Evolutionary conservation across 2,329 filamentous ascomycete genomes (phyloP), one percentile per base, ranked within the genome.

Genomic region (Colletotrichum cuscutae): DNA sequence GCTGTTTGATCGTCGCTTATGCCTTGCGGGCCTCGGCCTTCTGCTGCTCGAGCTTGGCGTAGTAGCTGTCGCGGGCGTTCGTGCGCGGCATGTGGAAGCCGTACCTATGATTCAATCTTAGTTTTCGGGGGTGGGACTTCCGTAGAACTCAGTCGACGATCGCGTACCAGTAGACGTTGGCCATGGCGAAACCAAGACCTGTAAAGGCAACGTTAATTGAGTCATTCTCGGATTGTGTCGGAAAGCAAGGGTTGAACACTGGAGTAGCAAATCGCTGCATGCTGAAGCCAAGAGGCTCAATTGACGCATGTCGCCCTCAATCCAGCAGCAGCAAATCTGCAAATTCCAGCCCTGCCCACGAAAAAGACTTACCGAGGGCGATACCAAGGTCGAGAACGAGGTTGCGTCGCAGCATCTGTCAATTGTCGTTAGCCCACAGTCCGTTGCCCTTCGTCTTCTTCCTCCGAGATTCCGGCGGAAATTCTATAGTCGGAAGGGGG

Each of bases 61-160:
- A 90, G 86, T 85, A 87, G 81, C 82, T 83, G 83, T 91, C 89
- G 80, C 89, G 89, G 76, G 84, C 85, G 79, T 86, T 81, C 79
- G 87, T 90, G 81, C 89, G 88, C 77, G 89, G 89, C 79, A 90
- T 83, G 84, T 91, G 89, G 85, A 81, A 91, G 81, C 89, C 89
- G 86, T 90, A 89, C 89, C 89, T 91, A 76, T 75, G 26, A n/a
- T 64, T 11, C 19, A 19, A 19, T 53, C 46, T 58, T 68, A 62
- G 62, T 72, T 58, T 58, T 19, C 6, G 37, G 26, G 54, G 32
- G 32, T 32, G n/a, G n/a, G 57, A 15, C 24, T 67, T 52, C 35
- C 15, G 35, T 1, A 46, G 7, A 59, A 56, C 13, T 71, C 22
- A 61, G 28, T 56, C 6, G 46, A 15, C 22, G 49, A 37, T 62